Evolutionary conservation across 202 grass and related monocot species (phyloP).

Genomic region (Musa balbisiana): DNA sequence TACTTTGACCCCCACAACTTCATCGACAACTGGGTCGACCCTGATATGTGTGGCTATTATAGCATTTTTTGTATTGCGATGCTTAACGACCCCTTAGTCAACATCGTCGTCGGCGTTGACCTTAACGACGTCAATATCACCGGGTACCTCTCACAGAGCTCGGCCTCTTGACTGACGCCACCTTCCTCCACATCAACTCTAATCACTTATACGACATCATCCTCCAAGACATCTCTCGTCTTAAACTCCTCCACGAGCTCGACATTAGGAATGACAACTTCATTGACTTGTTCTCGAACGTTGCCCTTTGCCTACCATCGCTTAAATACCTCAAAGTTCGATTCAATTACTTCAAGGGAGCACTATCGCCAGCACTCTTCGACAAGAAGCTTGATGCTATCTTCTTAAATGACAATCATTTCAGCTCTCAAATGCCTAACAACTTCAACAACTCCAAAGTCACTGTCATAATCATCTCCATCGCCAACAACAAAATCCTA

Average conservation of each 20-base stretch:
- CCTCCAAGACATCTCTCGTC: not conserved
- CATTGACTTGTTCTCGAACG: accelerated
- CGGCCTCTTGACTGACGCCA: constrained; percentile 35
- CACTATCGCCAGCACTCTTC: accelerated
- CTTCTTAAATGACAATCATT: too few relatives aligned
- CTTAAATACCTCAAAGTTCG: too few relatives aligned
- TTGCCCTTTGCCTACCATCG: too few relatives aligned
- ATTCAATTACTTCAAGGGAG: too few relatives aligned
- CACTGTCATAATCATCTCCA: accelerated
- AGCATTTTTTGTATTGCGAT: constrained; percentile 45
- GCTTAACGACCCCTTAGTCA: not conserved
- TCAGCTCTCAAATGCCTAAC: too few relatives aligned
- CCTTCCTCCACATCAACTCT: constrained; percentile 75
- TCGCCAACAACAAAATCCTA: too few relatives aligned
- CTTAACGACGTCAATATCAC: constrained; percentile 72
- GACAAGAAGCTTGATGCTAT: too few relatives aligned
- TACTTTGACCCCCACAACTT: constrained; percentile 37
- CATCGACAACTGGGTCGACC: constrained; percentile 46
- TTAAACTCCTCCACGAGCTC: too few relatives aligned
- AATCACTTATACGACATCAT: constrained; percentile 65
- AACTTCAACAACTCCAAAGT: too few relatives aligned
- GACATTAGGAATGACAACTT: accelerated
- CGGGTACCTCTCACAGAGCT: constrained; percentile 39
- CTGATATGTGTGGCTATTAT: constrained; percentile 54
- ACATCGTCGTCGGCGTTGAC: constrained; percentile 50